Conservation (phyloP, 2,329 filamentous ascomycete species). For the Penicillium sp. region DNA sequence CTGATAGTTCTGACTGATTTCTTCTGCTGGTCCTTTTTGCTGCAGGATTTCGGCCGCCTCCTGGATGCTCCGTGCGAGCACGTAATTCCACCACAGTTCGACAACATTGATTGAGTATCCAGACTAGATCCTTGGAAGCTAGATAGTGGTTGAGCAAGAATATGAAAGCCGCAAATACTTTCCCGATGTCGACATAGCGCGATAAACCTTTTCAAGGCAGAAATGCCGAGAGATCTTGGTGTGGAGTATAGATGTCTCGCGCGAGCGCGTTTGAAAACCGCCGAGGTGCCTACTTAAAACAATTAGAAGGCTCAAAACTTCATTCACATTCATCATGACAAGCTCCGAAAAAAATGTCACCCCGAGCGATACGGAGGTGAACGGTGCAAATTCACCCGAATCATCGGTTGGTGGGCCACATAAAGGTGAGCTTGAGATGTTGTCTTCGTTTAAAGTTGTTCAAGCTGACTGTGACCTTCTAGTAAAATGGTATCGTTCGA, state of each 20-base stretch:
- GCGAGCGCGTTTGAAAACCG: background rate
- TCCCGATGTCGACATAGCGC: constrained; percentile 17
- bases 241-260: constrained; percentile 4
- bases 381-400: constrained; percentile 7
- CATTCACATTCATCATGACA: constrained; percentile 8
- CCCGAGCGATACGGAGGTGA: constrained; percentile 22
- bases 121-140: background rate
- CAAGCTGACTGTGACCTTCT: background rate
- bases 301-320: background rate
- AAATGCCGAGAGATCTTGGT: background rate
- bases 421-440: constrained; percentile 13
- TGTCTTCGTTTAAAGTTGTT: no score
- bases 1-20: background rate
- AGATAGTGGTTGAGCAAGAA: background rate
- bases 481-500: constrained; percentile 70
- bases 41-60: background rate
- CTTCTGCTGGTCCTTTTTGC: background rate
- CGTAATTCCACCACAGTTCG: constrained; percentile 30
- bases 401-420: background rate
- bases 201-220: background rate
- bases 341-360: constrained; percentile 17
- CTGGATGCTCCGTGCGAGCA: constrained; percentile 29
- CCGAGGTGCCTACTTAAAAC: background rate
- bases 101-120: constrained; percentile 23
- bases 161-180: background rate